Evolutionary conservation across 306 rosid genomes (phyloP), one percentile per base, ranked within the genome.

Genomic region (Trifolium dubium): DNA sequence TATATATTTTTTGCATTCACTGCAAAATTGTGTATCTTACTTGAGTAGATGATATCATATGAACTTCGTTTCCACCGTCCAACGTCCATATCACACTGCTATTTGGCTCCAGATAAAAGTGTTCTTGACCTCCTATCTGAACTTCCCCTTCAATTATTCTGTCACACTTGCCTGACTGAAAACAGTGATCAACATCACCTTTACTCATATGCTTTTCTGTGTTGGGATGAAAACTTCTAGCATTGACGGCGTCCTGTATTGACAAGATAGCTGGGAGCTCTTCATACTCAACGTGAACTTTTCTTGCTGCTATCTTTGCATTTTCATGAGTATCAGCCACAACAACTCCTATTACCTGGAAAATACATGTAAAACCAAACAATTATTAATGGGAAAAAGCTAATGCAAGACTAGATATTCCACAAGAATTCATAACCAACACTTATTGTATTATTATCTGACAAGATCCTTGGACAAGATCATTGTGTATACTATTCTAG

Each of bases 301-400:
- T 86, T 66, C 76, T 72, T 71, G 91, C 96, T 19, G 97, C 96
- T 75, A 80, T 44, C 84, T 89, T 94, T 73, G 96, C 98, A 65
- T 91, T 89, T 86, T 94, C 98, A 85, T 94, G 97, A 40, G 95
- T 91, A 85, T 89, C 97, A 15, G 97, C 97, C 70, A 94, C 97
- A 29, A 91, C 92, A 65, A 94, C 78, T 83, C 96, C 97, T n/a
- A 94, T 88, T 80, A 76, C 88, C 98, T 91, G 84, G 58, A 86
- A 63, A 61, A 85, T 23, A 63, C 55, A 46, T 41, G 80, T 68
- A 49, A 62, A 30, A 13, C 41, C 67, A 69, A 78, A 28, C 41
- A 29, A 68, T 23, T 67, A 74, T 60, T 39, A 60, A 69, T 54
- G 44, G 50, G 6, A 74, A 69, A 74, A 74, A 35, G 72, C 67